Base-by-base conservation (phyloP, 2,329 filamentous ascomycete genomes). In the Lecanicillium sp. region DNA sequence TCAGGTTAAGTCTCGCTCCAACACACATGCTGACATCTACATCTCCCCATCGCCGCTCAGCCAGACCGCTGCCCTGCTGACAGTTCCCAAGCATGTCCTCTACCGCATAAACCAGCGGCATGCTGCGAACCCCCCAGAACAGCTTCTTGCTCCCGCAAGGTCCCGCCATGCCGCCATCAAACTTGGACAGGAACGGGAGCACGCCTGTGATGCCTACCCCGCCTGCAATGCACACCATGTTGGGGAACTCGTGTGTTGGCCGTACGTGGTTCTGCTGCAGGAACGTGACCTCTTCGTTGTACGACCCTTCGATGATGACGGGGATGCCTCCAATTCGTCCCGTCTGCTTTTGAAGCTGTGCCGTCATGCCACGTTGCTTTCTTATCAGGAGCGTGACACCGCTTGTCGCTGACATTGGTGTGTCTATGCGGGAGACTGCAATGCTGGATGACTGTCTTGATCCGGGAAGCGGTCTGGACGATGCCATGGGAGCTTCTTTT, bases 161-260 rank as follows among this genome's bases (percentile, higher is more conserved):
- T n/a, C 12, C 38, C 12, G 35, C 42, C 22, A 25, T 25, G 22
- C 22, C 22, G 7, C 7, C 22, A 11, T 25, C 22, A 20, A 41
- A 45, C 11, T 41, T 33, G 35, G 40, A 41, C 16, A 52, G 44
- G 9, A 45, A 34, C 8, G 54, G 54, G 7, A 58, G 43, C 9
- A 54, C 49, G 5, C 53, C 55, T 3, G 54, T 54, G 20, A 57
- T 51, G 2, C 55, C 55, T 5, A 55, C 55, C 11, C 54, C 54
- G 17, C 55, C 52, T 9, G 55, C 54, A 27, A 58, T 43, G 31
- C 51, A 55, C 2, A 58, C 43, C 1, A 54, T 43, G 36, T 56
- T 57, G 2, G 46, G 43, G 33, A 37, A 49, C 13, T 44, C 38
- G 19, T 36, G 35, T 9, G 43, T 43, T 17, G 42, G 42, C n/a